A percentile compares a stretch with the other conserved stretches of the same genome.
These are phyloP conservation scores for Candida sakaeoensis DNA, from an alignment of 805 yeast species.

Conservation along the genomic window DNA sequence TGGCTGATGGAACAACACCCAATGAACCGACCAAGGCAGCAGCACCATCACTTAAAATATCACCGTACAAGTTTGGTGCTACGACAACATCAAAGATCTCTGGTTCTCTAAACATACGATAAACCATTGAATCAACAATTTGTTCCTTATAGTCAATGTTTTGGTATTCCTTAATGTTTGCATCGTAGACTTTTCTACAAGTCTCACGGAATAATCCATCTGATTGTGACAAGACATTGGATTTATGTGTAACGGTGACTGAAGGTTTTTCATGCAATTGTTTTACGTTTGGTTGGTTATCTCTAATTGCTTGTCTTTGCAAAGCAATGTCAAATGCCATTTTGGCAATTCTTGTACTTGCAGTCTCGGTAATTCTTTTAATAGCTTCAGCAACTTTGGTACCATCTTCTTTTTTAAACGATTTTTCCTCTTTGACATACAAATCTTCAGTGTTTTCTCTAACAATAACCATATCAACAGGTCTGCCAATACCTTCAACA, in stretches of 20 bases:
- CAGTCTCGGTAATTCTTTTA: conserved; percentile 89
- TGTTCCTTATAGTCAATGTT: conserved; percentile 80
- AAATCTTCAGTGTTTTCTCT: conserved; percentile 98
- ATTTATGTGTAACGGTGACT: conserved; percentile 92
- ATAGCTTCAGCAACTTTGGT: conserved; percentile 94
- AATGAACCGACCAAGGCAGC: conserved; percentile 97
- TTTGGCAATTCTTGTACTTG: conserved; percentile 80
- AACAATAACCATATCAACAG: conserved; percentile 96
- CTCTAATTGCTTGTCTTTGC: conserved; percentile 80
- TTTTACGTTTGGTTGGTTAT: conserved; percentile 36
- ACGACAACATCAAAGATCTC: conserved; percentile 96
- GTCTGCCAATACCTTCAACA: conserved; percentile 79
- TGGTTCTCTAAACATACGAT: conserved; percentile 98
- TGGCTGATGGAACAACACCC: conserved; percentile 97
- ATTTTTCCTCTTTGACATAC: conserved; percentile 88
- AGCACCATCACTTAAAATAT: conserved; percentile 94
- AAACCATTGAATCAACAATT: conserved; percentile 98
- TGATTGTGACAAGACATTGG: conserved; percentile 86
- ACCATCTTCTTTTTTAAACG: conserved; percentile 74
- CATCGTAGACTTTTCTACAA: conserved; percentile 55
- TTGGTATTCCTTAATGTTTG: conserved; percentile 54
- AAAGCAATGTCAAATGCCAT: conserved; percentile 91
- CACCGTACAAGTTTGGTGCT: conserved; percentile 98
- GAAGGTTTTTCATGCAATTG: conserved; percentile 48
- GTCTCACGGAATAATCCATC: conserved; percentile 97